These are phyloP conservation scores for Phialocephala sp. DNA, from an alignment of 2,329 filamentous ascomycete genomes.

Conservation along the genomic window DNA sequence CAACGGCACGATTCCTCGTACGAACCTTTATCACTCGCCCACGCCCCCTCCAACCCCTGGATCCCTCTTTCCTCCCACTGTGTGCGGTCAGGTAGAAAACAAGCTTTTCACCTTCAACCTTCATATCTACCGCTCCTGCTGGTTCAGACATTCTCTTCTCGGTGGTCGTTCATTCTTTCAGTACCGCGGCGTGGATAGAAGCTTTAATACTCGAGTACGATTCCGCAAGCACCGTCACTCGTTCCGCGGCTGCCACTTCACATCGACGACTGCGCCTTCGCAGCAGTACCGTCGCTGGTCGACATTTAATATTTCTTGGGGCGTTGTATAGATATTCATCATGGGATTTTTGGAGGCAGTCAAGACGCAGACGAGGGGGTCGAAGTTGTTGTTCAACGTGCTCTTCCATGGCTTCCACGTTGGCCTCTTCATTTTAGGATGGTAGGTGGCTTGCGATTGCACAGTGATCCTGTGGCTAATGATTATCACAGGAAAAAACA, in stretches of 20 bases:
- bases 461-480: conserved; percentile 35
- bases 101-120: conserved; percentile 49
- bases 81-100: conserved; percentile 52
- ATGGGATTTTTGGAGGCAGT: conserved; percentile 43
- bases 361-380: conserved; percentile 69
- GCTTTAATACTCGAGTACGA: conserved; percentile 37
- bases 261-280: conserved; percentile 39
- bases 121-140: conserved; percentile 57
- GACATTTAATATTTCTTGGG: conserved; percentile 51
- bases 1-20: conserved; percentile 17
- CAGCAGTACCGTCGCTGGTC: conserved; percentile 57
- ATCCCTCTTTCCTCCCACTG: conserved; percentile 44
- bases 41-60: conserved; percentile 43
- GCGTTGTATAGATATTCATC: conserved; percentile 27
- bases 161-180: conserved; percentile 43
- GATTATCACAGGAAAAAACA: conserved; percentile 74
- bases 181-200: conserved; percentile 33
- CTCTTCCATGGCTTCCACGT: conserved; percentile 82
- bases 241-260: conserved; percentile 34
- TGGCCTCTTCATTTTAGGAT: conserved; percentile 82
- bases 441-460: conserved; percentile 60
- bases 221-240: conserved; percentile 33
- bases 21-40: conserved; percentile 33
- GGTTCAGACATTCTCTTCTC: conserved; percentile 63
- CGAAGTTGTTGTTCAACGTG: conserved; percentile 79